Percentiles rank a stretch among this genome's conserved stretches.
Evolutionary conservation across 768 basidiomycete genomes (phyloP).

Genomic region (Tephrocybe sp.): DNA sequence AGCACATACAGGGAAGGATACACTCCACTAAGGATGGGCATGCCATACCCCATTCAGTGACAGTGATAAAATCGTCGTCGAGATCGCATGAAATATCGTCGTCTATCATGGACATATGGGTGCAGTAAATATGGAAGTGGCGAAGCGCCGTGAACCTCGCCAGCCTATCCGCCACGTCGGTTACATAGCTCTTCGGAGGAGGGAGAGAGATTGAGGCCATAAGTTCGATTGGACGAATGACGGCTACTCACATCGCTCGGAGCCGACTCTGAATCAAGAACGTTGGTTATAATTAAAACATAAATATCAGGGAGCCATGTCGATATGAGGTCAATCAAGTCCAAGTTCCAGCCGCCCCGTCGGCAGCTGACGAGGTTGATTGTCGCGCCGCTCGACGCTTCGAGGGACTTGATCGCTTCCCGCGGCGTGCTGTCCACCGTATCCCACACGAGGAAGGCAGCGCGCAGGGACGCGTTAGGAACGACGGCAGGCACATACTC

Average conservation of each 20-base stretch:
- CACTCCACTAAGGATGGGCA: conserved; percentile 36
- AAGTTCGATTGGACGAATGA: neutral
- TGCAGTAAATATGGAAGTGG: conserved; percentile 30
- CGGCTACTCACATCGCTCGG: conserved; percentile 27
- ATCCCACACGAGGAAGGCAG: conserved; percentile 38
- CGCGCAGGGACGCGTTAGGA: conserved; percentile 27
- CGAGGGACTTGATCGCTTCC: conserved; percentile 30
- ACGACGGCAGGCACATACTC: conserved; percentile 28
- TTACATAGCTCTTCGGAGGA: conserved; percentile 22
- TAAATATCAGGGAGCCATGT: conserved; percentile 31
- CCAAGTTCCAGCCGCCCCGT: conserved; percentile 39
- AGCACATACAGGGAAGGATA: conserved; percentile 32
- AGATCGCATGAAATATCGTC: conserved; percentile 25
- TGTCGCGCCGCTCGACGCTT: conserved; percentile 28
- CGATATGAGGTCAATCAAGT: conserved; percentile 35
- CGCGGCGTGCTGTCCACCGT: conserved; percentile 28
- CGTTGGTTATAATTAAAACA: conserved; percentile 34
- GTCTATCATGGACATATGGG: conserved; percentile 30
- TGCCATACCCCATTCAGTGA: conserved; percentile 35
- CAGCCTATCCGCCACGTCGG: conserved; percentile 25
- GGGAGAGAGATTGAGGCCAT: neutral
- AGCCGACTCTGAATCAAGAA: conserved; percentile 31
- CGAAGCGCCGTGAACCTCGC: conserved; percentile 32
- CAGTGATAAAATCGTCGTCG: conserved; percentile 35
- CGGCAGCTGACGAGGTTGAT: conserved; percentile 36